Base-by-base conservation (phyloP, 1,284 basidiomycete genomes). In the Exsudoporus floridanus region DNA sequence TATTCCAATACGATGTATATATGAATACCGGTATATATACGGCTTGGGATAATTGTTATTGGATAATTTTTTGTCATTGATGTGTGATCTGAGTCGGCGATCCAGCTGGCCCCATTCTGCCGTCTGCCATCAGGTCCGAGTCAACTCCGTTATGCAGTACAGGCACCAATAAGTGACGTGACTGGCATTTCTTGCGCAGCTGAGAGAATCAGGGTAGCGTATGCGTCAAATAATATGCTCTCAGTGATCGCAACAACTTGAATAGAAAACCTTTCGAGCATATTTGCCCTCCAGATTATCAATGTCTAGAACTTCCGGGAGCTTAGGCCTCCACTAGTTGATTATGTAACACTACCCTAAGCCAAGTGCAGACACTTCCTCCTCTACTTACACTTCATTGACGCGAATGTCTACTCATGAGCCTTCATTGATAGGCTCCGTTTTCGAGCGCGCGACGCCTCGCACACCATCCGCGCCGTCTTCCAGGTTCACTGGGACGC, bases 401-500 rank as follows among this genome's bases (percentile, higher is more conserved):
- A 37, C 50, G 6, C 43, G 46, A 36, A 65, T 65, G 64, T 53
- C 64, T 51, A 33, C 53, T n/a, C 40, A 53, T 52, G 54, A 65
- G 3, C 68, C 52, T 43, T 40, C 69, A 13, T 16, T 85, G 34
- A 69, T 86, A 33, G 83, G 84, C 21, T 79, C 83, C 6, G 77
- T 86, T 3, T 64, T 83, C 46, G 84, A 86, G 66, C 77, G 84
- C 28, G 80, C 76, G 41, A 59, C 63, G 0, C 60, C 72, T 14
- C 59, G 63, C 21, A 59, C 64, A 28, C 59, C 73, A 0, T 55
- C 68, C 12, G 47, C 65, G 10, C 56, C 71, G 3, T 67, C 74
- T 14, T 58, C 68, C 36, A 60, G 63, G 35, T 68, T 73, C 23
- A 53, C 55, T 7, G 31, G 52, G 1, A 64, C 73, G 0, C 60